Percentiles rank a stretch among this genome's conserved stretches.
Evolutionary conservation across 176 grass and related monocot genomes (phyloP).

Genomic region (Paspalum vaginatum): DNA sequence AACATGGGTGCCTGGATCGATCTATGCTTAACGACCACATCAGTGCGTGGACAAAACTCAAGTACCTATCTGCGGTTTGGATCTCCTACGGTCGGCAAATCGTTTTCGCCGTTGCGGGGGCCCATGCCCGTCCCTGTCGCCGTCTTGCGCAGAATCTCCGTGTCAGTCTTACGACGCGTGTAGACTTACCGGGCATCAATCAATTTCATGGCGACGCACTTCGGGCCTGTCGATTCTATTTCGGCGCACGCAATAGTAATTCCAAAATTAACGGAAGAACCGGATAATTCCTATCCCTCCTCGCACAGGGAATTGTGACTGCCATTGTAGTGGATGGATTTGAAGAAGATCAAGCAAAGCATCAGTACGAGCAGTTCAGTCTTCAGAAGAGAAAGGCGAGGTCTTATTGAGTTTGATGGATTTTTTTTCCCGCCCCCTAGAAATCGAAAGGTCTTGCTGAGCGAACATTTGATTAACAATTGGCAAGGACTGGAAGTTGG

Average conservation of each 20-base stretch:
- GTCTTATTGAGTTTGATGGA: too few relatives aligned
- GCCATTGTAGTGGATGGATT: too few relatives aligned
- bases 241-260: neutral
- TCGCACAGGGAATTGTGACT: neutral
- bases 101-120: conserved; percentile 26
- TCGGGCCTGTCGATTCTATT: neutral
- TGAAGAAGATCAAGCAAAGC: neutral
- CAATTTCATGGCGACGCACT: neutral
- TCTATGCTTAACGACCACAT: neutral
- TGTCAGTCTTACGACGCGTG: conserved; percentile 50
- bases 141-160: conserved; percentile 28
- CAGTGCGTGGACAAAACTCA: conserved; percentile 5
- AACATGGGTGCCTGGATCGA: neutral
- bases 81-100: conserved; percentile 14
- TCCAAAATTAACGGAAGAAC: neutral
- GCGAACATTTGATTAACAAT: conserved; percentile 11
- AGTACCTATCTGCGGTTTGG: conserved; percentile 4
- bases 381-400: neutral
- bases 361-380: neutral
- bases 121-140: neutral
- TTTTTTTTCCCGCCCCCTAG: too few relatives aligned
- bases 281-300: neutral
- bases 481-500: neutral
- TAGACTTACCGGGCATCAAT: conserved; percentile 30
- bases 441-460: neutral